Evolutionary conservation across 306 rosid species (phyloP).

Genomic region (Senna siamea): DNA sequence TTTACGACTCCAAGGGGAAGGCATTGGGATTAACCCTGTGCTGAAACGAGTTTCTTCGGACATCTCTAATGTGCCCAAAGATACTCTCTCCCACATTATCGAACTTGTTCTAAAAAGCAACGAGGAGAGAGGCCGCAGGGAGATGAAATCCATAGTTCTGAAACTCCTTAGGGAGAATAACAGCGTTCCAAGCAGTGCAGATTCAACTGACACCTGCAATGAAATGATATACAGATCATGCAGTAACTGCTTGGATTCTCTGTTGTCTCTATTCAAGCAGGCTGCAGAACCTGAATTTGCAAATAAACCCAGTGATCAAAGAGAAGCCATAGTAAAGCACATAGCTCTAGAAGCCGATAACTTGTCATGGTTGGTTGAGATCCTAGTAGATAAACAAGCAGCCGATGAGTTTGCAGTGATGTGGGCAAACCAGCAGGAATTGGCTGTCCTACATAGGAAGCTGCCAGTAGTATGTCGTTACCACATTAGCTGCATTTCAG

Average conservation of each 20-base stretch:
- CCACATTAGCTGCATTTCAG: slow-evolving; percentile 79
- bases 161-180: slow-evolving; percentile 83
- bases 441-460: slow-evolving; percentile 69
- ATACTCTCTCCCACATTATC: slow-evolving; percentile 70
- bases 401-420: slow-evolving; percentile 78
- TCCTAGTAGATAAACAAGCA: slow-evolving; percentile 77
- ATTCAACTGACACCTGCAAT: slow-evolving; percentile 59
- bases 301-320: slow-evolving; percentile 46
- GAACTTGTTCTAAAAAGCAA: slow-evolving; percentile 89
- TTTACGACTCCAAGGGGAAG: slow-evolving; percentile 73
- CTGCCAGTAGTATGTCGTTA: slow-evolving; percentile 65
- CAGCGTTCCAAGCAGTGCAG: slow-evolving; percentile 50
- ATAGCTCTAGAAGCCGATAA: slow-evolving; percentile 85
- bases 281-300: slow-evolving; percentile 60
- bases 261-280: slow-evolving; percentile 69
- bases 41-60: slow-evolving; percentile 87
- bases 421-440: slow-evolving; percentile 87
- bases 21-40: slow-evolving; percentile 69
- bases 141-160: slow-evolving; percentile 86
- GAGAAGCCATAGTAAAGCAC: slow-evolving; percentile 64
- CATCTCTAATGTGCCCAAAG: slow-evolving; percentile 62
- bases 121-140: slow-evolving; percentile 86
- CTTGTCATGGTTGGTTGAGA: slow-evolving; percentile 86
- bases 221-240: slow-evolving; percentile 69
- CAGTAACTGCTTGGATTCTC: slow-evolving; percentile 61